These are phyloP conservation scores for Pichia sp. DNA, from an alignment of 1,139 yeast species.

Conservation along the genomic window DNA sequence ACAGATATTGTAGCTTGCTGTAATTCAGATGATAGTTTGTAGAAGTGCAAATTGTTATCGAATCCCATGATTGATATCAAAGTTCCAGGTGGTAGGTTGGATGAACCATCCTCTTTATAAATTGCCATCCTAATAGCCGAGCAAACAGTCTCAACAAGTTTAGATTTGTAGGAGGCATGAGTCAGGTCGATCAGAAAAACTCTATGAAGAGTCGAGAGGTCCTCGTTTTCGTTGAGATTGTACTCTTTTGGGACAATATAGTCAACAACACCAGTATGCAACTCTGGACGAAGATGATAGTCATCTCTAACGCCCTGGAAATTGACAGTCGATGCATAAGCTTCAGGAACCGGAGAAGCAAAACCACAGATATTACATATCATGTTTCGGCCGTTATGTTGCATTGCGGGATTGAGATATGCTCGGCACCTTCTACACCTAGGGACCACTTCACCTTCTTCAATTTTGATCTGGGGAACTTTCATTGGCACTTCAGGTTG, in stretches of 20 bases:
- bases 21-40: conserved; percentile 52
- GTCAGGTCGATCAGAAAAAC: conserved; percentile 76
- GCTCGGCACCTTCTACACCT: conserved; percentile 90
- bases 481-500: conserved; percentile 37
- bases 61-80: conserved; percentile 70
- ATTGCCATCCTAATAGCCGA: conserved; percentile 67
- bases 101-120: conserved; percentile 33
- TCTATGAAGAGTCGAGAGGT: conserved; percentile 56
- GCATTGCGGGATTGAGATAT: conserved; percentile 82
- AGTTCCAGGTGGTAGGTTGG: conserved; percentile 40
- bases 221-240: conserved; percentile 43
- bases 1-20: conserved; percentile 56
- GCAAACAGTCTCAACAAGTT: conserved; percentile 61
- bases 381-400: conserved; percentile 44
- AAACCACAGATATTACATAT: conserved; percentile 87
- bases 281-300: conserved; percentile 64
- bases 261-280: conserved; percentile 82
- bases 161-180: conserved; percentile 57
- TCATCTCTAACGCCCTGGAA: conserved; percentile 56
- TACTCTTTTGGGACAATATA: conserved; percentile 72
- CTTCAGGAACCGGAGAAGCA: conserved; percentile 64
- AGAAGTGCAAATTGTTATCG: conserved; percentile 71
- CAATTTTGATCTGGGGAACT: conserved; percentile 67
- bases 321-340: conserved; percentile 63
- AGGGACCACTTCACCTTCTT: conserved; percentile 61